Evolutionary conservation across 176 grass and related monocot species (phyloP).

Genomic region (Eragrostis nindensis): DNA sequence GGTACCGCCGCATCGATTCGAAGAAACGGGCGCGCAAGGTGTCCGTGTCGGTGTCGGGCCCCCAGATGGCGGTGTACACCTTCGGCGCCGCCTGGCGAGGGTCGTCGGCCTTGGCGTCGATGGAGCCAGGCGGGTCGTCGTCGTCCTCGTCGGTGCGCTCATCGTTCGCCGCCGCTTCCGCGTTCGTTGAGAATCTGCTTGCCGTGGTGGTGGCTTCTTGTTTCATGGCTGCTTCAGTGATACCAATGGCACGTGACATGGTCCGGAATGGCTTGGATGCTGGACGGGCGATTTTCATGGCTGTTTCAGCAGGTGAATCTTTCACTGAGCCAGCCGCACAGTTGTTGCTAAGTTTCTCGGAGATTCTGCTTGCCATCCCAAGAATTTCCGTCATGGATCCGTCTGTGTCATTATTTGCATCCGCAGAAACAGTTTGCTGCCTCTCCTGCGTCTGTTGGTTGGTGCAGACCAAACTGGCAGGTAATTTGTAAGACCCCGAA

Average conservation of each 20-base stretch:
- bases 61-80: conserved; percentile 43
- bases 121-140: neutral
- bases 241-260: neutral
- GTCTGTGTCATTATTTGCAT: neutral
- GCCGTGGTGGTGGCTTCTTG: neutral
- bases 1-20: conserved; percentile 46
- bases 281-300: neutral
- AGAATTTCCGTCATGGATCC: conserved; percentile 11
- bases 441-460: conserved; percentile 9
- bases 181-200: neutral
- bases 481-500: neutral
- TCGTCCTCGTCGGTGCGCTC: neutral
- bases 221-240: conserved; percentile 8
- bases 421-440: neutral
- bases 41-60: conserved; percentile 47
- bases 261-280: too few species aligned
- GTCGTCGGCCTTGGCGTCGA: conserved; percentile 14
- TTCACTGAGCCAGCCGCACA: neutral
- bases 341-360: neutral
- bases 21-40: conserved; percentile 34
- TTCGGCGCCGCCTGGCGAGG: conserved; percentile 29
- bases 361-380: conserved; percentile 8
- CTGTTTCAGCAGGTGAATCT: conserved; percentile 11
- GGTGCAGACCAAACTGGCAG: conserved; percentile 17
- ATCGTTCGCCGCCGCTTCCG: neutral